Evolutionary conservation across 2,329 filamentous ascomycete genomes (phyloP).

Genomic region (Escovopsis weberi): DNA sequence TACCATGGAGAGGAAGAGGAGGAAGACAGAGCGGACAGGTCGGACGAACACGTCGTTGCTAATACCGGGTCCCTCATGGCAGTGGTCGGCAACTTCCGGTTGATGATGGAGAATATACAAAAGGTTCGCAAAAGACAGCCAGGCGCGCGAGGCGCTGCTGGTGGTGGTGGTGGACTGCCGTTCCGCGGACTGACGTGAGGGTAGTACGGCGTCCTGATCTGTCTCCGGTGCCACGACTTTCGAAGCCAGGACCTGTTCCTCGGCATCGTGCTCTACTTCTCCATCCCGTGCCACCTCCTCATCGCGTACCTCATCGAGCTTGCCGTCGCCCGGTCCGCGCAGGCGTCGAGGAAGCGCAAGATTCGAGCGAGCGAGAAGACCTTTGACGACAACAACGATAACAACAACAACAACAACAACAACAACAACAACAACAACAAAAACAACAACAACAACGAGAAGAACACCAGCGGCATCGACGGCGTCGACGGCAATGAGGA

Average conservation of each 20-base stretch:
- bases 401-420: too few species aligned
- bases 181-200: too few species aligned
- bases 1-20: neutral
- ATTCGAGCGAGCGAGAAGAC: too few species aligned
- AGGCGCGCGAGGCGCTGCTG: neutral
- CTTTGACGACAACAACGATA: too few species aligned
- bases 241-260: slow-evolving; percentile 61
- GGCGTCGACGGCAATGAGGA: slow-evolving; percentile 29
- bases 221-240: slow-evolving; percentile 79
- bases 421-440: too few species aligned
- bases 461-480: too few species aligned
- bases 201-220: slow-evolving; percentile 89
- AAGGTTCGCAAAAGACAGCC: slow-evolving; percentile 42
- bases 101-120: slow-evolving; percentile 94
- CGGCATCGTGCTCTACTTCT: slow-evolving; percentile 64
- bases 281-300: slow-evolving; percentile 83
- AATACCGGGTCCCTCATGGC: slow-evolving; percentile 8
- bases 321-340: slow-evolving; percentile 65
- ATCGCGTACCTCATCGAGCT: slow-evolving; percentile 83
- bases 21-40: neutral
- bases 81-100: slow-evolving; percentile 85
- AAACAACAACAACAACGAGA: too few species aligned
- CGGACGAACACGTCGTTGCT: neutral
- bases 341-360: slow-evolving; percentile 43
- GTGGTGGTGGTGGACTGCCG: too few species aligned